A percentile compares a stretch with the other conserved stretches of the same genome.
Conservation (phyloP, 169 alveolate species). For the Cryptosporidium sp. region DNA sequence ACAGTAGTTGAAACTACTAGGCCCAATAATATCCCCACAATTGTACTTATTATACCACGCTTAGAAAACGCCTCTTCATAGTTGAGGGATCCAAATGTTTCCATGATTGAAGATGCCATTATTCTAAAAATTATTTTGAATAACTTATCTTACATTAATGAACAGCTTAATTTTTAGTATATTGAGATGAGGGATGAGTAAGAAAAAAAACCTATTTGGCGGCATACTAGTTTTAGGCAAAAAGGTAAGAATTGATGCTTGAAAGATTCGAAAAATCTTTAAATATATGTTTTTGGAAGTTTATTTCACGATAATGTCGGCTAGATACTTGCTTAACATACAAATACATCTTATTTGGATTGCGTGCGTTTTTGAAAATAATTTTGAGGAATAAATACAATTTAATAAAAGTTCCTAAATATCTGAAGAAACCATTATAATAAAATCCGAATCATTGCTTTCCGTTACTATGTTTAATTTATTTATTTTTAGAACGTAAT, state of each 20-base stretch:
- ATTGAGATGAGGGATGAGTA: not conserved
- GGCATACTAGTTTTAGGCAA: not conserved
- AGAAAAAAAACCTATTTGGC: not conserved
- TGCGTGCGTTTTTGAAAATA: no score
- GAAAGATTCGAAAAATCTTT: not conserved
- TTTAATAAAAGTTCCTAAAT: no score
- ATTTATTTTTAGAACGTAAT: no score
- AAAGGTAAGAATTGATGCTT: no score
- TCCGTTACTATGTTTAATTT: no score
- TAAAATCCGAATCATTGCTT: not conserved
- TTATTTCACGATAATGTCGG: not conserved
- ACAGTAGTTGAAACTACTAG: conserved; percentile 90
- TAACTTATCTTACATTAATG: not conserved
- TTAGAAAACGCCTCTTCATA: conserved; percentile 53
- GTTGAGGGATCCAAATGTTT: conserved; percentile 21
- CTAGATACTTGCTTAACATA: not conserved
- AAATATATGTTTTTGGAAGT: not conserved
- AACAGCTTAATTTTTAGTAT: not conserved
- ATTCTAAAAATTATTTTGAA: not conserved
- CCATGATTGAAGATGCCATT: conserved; percentile 42
- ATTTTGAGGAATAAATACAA: no score
- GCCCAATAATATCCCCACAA: conserved; percentile 90
- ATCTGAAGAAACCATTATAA: no score
- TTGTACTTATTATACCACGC: conserved; percentile 80
- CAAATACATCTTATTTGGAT: no score